Percentiles rank a stretch among this genome's conserved stretches.
Conservation (phyloP, 148 eudicot genomes). For the Amaranthus palmeri region DNA sequence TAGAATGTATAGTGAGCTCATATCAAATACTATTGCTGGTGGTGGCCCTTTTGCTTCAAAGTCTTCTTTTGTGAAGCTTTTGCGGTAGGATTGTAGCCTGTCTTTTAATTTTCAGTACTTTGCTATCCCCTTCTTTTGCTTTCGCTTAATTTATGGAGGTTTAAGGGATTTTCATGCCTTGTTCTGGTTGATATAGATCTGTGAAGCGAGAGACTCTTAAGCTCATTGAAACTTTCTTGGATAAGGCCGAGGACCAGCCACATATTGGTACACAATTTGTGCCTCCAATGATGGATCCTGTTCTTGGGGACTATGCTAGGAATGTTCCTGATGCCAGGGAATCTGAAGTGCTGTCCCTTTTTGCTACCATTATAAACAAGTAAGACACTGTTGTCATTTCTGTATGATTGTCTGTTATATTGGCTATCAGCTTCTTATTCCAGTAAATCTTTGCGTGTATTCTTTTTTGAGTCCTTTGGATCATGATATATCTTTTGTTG, state of each 20-base stretch:
- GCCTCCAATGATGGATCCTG: conserved; percentile 99
- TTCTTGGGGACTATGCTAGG: conserved; percentile 93
- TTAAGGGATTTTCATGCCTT: neutral
- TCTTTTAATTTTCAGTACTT: neutral
- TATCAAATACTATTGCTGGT: conserved; percentile 77
- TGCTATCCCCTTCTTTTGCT: neutral
- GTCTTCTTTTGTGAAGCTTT: conserved; percentile 85
- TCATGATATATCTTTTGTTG: neutral
- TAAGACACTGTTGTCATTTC: conserved; percentile 22
- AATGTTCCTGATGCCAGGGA: conserved; percentile 99
- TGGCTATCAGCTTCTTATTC: neutral
- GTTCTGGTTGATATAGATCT: conserved; percentile 50
- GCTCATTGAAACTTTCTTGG: conserved; percentile 94
- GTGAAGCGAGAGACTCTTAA: conserved; percentile 95
- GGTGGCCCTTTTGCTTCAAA: conserved; percentile 87
- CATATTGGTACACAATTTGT: conserved; percentile 95
- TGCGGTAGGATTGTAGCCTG: conserved; percentile 47
- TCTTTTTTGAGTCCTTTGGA: neutral
- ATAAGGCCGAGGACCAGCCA: conserved; percentile 96
- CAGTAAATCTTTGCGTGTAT: neutral
- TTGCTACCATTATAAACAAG: conserved; percentile 97
- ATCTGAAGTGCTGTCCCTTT: conserved; percentile 95
- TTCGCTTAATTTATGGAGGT: neutral
- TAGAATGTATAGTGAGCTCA: conserved; percentile 99
- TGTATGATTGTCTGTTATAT: neutral